These are phyloP conservation scores for Microbotryomycetes sp. DNA, from an alignment of 1,284 basidiomycete species.

Conservation along the genomic window DNA sequence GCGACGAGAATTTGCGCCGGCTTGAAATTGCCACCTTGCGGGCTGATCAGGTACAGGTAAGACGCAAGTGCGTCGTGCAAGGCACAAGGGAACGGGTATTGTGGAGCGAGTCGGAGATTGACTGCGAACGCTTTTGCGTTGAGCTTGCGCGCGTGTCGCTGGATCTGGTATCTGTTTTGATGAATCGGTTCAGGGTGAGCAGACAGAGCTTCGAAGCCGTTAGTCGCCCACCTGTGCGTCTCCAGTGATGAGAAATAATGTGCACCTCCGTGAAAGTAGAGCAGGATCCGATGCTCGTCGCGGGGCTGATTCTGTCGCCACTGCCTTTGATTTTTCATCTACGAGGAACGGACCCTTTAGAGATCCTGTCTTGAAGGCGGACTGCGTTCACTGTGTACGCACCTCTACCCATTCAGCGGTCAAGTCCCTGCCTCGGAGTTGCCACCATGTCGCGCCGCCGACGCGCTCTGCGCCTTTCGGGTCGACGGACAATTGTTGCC, in stretches of 20 bases:
- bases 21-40: slow-evolving; percentile 63
- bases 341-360: not conserved
- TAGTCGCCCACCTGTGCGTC: slow-evolving; percentile 26
- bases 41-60: slow-evolving; percentile 60
- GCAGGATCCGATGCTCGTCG: slow-evolving; percentile 1
- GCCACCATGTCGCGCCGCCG: slow-evolving; percentile 35
- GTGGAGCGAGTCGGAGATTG: slow-evolving; percentile 51
- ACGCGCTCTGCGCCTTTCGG: slow-evolving; percentile 39
- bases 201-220: not conserved
- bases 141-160: slow-evolving; percentile 43
- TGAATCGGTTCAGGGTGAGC: slow-evolving; percentile 36
- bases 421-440: slow-evolving; percentile 31
- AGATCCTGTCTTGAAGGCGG: not conserved
- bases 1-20: slow-evolving; percentile 74
- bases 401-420: slow-evolving; percentile 39
- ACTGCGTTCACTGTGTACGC: not conserved
- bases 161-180: slow-evolving; percentile 43
- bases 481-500: slow-evolving; percentile 39
- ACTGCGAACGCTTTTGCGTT: slow-evolving; percentile 41
- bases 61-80: slow-evolving; percentile 55
- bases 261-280: slow-evolving; percentile 39
- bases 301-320: slow-evolving; percentile 30
- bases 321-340: slow-evolving; percentile 44
- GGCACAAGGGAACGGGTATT: slow-evolving; percentile 94
- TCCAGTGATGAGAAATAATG: slow-evolving; percentile 42